Percentiles rank a stretch among this genome's conserved stretches.
Conservation (phyloP, 257 asterid genomes). For the Solanum gracilifrons region DNA sequence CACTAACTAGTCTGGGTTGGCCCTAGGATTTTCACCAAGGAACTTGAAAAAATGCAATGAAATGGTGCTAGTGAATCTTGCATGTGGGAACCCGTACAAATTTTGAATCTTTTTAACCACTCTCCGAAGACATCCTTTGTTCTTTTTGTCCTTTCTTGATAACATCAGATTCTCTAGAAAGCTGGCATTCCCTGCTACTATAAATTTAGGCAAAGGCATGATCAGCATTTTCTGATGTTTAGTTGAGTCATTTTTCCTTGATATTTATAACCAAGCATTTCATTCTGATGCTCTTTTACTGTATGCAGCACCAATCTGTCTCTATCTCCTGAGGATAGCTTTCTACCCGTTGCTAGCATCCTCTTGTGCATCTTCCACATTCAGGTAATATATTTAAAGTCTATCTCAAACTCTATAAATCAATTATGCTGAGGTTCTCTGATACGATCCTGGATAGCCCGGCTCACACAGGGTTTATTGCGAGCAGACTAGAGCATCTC, state of each 20-base stretch:
- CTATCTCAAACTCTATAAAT: not conserved
- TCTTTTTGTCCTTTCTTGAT: not conserved
- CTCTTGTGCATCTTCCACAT: slow-evolving; percentile 74
- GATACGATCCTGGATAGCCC: not conserved
- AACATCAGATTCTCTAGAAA: not conserved
- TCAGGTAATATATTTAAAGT: slow-evolving; percentile 39
- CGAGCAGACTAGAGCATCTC: not conserved
- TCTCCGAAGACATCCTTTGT: not conserved
- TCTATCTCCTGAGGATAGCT: slow-evolving; percentile 89
- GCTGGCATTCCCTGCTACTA: not conserved
- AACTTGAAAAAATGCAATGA: not conserved
- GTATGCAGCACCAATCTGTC: slow-evolving; percentile 63
- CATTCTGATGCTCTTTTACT: not conserved
- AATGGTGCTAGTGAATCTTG: not conserved
- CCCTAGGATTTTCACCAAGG: not conserved
- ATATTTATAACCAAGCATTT: not conserved
- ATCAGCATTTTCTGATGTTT: not conserved
- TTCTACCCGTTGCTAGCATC: slow-evolving; percentile 95
- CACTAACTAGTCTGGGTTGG: not conserved
- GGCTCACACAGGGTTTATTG: not conserved
- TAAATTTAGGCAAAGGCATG: not conserved
- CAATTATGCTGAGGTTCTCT: not conserved
- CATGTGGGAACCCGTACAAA: not conserved
- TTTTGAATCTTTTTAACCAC: not conserved
- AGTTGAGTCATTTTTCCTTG: not conserved